These are phyloP conservation scores for Ehretia macrophylla DNA, from an alignment of 257 asterid species.

Conservation along the genomic window DNA sequence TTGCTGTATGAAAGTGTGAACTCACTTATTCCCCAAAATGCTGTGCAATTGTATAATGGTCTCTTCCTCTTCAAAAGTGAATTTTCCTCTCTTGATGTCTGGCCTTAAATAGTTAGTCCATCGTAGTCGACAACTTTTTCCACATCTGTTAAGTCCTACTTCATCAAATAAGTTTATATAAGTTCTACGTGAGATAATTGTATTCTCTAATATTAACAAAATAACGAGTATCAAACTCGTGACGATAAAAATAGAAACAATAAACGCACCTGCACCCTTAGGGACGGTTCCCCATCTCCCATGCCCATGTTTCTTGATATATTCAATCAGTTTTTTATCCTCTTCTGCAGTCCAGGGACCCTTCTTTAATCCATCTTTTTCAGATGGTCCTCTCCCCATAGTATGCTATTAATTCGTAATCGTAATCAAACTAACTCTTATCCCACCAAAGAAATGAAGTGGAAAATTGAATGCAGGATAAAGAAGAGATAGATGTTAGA, in stretches of 20 bases:
- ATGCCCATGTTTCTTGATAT: slow-evolving; percentile 5
- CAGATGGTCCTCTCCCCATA: background rate
- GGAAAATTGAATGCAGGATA: no score
- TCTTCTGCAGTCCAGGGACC: slow-evolving; percentile 11
- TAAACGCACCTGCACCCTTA: background rate
- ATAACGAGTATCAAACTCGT: no score
- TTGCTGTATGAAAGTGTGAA: background rate
- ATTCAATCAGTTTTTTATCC: slow-evolving; percentile 5
- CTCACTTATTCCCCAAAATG: background rate
- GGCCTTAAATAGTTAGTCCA: background rate
- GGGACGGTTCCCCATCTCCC: slow-evolving; percentile 4
- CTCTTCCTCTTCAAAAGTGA: background rate
- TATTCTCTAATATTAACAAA: no score
- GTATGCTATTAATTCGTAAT: no score
- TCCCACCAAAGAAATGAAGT: no score
- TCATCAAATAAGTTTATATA: background rate
- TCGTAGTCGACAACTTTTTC: background rate
- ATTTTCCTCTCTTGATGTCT: background rate
- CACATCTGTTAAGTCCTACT: background rate
- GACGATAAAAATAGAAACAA: no score
- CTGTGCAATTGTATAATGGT: background rate
- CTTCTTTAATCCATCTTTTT: background rate
- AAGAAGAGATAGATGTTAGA: background rate
- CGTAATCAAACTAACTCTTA: no score
- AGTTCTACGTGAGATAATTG: background rate